A percentile compares a stretch with the other conserved stretches of the same genome.
phyloP scores from a whole-genome alignment of 352 stramenopile species.

The Pythium dissimile region DNA sequence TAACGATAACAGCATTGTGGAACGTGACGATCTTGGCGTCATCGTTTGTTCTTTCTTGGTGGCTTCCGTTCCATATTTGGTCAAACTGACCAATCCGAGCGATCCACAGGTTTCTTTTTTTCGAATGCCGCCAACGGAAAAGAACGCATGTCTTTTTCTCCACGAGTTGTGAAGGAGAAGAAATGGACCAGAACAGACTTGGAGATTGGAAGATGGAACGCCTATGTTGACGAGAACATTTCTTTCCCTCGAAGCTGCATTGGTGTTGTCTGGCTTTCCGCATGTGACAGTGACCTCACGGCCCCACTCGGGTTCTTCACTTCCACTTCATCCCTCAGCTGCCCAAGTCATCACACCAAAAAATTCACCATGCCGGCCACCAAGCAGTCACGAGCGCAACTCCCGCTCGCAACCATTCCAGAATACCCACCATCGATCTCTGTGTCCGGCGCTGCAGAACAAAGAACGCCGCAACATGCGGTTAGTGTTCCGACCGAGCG shows the following conservation, averaged over 20 bases:
- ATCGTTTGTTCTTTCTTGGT: no score
- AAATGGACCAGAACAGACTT: no score
- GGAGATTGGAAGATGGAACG: conserved; percentile 8
- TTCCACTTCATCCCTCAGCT: background rate
- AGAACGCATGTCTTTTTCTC: background rate
- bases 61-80: no score
- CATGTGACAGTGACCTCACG: conserved; percentile 2
- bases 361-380: background rate
- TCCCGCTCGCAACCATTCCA: no score
- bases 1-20: background rate
- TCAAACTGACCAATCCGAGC: no score
- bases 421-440: no score
- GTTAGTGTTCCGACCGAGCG: background rate
- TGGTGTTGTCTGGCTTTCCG: background rate
- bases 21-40: background rate
- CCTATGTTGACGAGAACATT: conserved; percentile 7
- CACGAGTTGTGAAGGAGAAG: background rate
- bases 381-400: background rate
- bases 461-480: background rate
- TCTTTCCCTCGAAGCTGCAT: conserved; percentile 4
- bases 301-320: background rate
- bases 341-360: background rate
- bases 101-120: no score
- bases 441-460: background rate
- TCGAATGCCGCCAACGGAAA: background rate